Evolutionary conservation across 208 protist species (phyloP), one percentile per base, ranked within the genome.

Genomic region (Blechomonas ayalai): DNA sequence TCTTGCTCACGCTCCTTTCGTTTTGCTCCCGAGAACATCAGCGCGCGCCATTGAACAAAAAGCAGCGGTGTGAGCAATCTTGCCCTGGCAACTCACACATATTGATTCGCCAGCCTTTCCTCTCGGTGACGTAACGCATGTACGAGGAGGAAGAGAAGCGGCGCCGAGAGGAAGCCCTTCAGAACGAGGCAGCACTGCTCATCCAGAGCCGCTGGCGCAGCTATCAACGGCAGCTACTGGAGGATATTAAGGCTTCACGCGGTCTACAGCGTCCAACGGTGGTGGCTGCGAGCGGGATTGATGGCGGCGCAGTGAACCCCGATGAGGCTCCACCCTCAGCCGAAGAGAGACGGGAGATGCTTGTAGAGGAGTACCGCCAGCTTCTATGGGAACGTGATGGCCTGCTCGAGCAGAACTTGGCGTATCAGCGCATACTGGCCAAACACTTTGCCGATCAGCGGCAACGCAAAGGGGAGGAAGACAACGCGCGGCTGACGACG

Each of bases 391-490:
- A 74, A 53, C 67, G 82, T 16, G 64, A 70, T 23, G 45, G 28
- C 0, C 37, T 77, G 18, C 52, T 90, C 20, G 82, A 87, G 50
- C 58, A 52, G 13, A 92, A 88, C 63, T 28, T 82, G 1, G 46
- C 50, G 8, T 64, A 55, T 28, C 88, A 95, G 60, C 81, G 84
- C 9, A 37, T 68, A n/a, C 41, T 92, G 8, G 62, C 78, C 2
- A 64, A 72, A 19, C 68, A 90, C 69, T 82, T 92, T 35, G 67
- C 69, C 25, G 77, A 89, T 43, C 79, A 89, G 73, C 85, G 85
- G 3, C 55, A 61, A 22, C 66, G 78, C 12, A 82, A 87, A 48
- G 77, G 76, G 4, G 80, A 89, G 48, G 73, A 67, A n/a, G 59
- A 82, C 20, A 24, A 22, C 40, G 60, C 43, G 31, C 61, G 34